Evolutionary conservation across 805 yeast species (phyloP), one percentile per base, ranked within the genome.

Genomic region (Nakazawaea peltata): DNA sequence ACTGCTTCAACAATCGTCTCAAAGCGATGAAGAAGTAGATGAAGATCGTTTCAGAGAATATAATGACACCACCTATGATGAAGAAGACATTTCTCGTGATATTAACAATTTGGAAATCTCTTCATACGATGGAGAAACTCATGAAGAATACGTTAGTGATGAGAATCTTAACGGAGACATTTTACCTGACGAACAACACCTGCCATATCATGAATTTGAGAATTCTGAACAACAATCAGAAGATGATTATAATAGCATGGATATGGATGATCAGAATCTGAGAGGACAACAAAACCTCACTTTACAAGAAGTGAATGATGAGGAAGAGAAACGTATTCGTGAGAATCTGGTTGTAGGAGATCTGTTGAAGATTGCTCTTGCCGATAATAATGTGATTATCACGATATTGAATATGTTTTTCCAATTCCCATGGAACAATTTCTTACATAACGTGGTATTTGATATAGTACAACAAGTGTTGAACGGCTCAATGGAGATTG

Each of bases 401-500:
- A 70, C 74, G 16, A 77, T 88, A n/a, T 59, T 87, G 18, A 59
- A 69, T 15, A 74, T 82, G 69, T 85, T 92, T 50, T 78, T 88
- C 56, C 63, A 70, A 41, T 86, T 79, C 56, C 96, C 97, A 5
- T 92, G 97, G 97, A 92, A 92, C 56, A 92, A 92, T 53, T 92
- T 92, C 51, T 71, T 92, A 65, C 98, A 92, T 57, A 92, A 90
- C 51, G 98, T 92, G 39, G 95, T 92, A 7, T 92, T 90, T 65
- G 99, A 92, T 59, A 75, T 92, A 42, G 81, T 92, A 22, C 99
- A 92, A 57, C 99, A 92, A 55, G 77, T 92, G 14, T 72, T 92
- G 54, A 87, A 86, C 56, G 97, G 95, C 1, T 72, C 80, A 28
- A 71, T 80, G 67, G 90, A 84, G 44, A 73, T 81, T 41, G 90